Conservation (phyloP, 345 rosid species). For the Salix koriyanagi region DNA sequence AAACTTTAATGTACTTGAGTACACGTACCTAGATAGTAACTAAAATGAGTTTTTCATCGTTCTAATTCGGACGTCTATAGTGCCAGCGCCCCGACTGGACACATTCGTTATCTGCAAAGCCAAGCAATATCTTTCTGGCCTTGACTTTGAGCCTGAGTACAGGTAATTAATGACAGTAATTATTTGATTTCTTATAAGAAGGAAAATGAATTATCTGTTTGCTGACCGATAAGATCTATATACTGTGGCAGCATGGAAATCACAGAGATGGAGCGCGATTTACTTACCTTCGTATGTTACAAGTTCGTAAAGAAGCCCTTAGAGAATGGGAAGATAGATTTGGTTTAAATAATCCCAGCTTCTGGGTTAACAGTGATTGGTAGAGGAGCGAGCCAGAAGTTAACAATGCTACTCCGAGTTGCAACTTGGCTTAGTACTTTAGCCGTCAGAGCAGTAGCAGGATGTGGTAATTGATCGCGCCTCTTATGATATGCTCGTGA, state of each 20-base stretch:
- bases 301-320: slow-evolving; percentile 32
- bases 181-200: background rate
- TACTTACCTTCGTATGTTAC: slow-evolving; percentile 27
- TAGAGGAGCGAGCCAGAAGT: background rate
- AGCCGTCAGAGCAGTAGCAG: background rate
- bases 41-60: background rate
- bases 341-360: background rate
- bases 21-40: background rate
- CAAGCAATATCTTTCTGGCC: slow-evolving; percentile 42
- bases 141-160: slow-evolving; percentile 32
- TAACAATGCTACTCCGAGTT: background rate
- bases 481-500: background rate
- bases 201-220: background rate
- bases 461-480: background rate
- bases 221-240: background rate
- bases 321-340: slow-evolving; percentile 24
- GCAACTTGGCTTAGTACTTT: background rate
- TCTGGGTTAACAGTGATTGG: background rate
- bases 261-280: slow-evolving; percentile 30
- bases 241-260: slow-evolving; percentile 21
- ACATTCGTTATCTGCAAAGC: slow-evolving; percentile 70
- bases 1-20: background rate
- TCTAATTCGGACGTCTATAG: slow-evolving; percentile 22
- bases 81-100: slow-evolving; percentile 61
- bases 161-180: slow-evolving; percentile 17